Evolutionary conservation across 805 yeast species (phyloP).

Genomic region (Yarrowia osloensis): DNA sequence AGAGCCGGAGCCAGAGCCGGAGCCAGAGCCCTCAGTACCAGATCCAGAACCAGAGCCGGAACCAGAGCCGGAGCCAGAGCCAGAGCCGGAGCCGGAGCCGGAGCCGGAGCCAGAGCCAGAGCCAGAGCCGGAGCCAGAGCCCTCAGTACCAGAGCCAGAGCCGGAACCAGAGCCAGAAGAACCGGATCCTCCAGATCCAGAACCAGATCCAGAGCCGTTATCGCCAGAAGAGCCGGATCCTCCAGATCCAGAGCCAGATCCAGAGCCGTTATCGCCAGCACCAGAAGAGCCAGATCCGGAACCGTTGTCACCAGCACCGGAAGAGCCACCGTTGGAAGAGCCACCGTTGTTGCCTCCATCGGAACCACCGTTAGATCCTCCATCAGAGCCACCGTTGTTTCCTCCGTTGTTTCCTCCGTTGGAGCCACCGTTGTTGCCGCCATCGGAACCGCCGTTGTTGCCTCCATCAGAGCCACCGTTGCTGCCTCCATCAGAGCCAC

Average conservation of each 20-base stretch:
- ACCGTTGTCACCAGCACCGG: background rate
- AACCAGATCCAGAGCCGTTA: constrained; percentile 3
- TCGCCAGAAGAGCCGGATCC: background rate
- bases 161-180: background rate
- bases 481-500: background rate
- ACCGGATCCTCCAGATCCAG: background rate
- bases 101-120: background rate
- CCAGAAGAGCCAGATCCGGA: constrained; percentile 13
- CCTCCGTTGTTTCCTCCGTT: background rate
- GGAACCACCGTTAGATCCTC: background rate
- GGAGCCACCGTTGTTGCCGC: background rate
- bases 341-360: too few relatives aligned
- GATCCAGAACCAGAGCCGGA: background rate
- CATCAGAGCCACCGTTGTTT: too few relatives aligned
- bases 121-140: background rate
- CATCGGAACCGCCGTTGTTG: background rate
- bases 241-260: background rate
- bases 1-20: background rate
- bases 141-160: background rate
- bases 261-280: background rate
- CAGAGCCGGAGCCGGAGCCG: background rate
- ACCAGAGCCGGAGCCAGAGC: background rate
- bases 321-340: background rate
- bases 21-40: background rate
- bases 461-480: background rate